Evolutionary conservation across 176 grass and related monocot species (phyloP).

Genomic region (Musa beccarii): DNA sequence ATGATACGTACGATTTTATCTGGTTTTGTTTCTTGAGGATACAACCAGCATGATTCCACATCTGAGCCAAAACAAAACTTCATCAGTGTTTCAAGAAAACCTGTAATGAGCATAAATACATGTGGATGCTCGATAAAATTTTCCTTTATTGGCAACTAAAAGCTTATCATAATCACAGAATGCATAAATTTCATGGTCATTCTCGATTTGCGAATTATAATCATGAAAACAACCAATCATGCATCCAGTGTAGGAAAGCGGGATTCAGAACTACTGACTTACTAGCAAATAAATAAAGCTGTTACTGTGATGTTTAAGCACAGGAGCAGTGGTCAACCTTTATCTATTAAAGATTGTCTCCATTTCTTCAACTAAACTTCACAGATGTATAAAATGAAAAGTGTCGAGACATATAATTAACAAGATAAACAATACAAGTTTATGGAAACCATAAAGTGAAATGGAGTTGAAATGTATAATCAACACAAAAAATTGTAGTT

Average conservation of each 20-base stretch:
- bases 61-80: conserved; percentile 34
- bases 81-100: neutral
- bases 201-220: neutral
- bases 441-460: neutral
- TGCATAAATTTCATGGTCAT: neutral
- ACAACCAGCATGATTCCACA: conserved; percentile 92
- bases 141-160: neutral
- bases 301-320: too few relatives aligned
- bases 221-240: neutral
- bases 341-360: too few relatives aligned
- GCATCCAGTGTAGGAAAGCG: neutral
- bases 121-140: neutral
- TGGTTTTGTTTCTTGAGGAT: conserved; percentile 83
- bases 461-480: neutral
- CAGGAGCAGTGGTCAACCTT: too few relatives aligned
- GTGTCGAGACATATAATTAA: too few relatives aligned
- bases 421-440: neutral
- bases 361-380: too few relatives aligned
- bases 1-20: conserved; percentile 64
- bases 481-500: neutral
- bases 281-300: neutral
- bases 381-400: too few relatives aligned
- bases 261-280: neutral
- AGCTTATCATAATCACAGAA: neutral
- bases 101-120: neutral